Base-by-base conservation (phyloP, 345 rosid species). In the Camelina sativa region DNA sequence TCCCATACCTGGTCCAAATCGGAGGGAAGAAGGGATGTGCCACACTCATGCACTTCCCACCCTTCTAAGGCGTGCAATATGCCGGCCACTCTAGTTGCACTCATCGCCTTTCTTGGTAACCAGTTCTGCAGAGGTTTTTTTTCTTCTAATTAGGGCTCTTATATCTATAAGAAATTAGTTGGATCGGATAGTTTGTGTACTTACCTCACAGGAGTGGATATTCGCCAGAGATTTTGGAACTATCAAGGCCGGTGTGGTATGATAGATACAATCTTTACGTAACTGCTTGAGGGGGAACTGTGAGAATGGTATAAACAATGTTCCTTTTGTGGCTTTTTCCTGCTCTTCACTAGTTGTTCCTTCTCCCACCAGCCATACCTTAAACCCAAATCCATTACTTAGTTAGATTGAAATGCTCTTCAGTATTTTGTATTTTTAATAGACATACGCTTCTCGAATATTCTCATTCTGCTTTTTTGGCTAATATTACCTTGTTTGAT, bases 361-460 rank as follows among this genome's bases (percentile, higher is more conserved):
- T 76, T 85, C 93, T 76, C 91, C 93, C 38, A 86, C 84, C 53
- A 90, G 23, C 96, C 93, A 88, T 69, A 86, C 67, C 91, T 86
- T 72, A 30, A 30, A 30, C 19, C 44, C 16, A 11, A 69, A 40
- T 32, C 6, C 58, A 35, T 19, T 53, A 23, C 3, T 38, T 11
- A 3, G 20, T 56, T 56, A 7, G 5, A 55, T 58, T 47, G 47
- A 3, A 9, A 67, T 37, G 20, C 25, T 51, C 5, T 13, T 5
- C 16, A 43, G 2, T 43, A 13, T 11, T 40, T 4, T 3, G 12
- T 13, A 3, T 43, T 15, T 6, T 44, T 5, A 13, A 4, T 13
- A n/a, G n/a, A n/a, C n/a, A 15, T 41, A 41, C 5, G 50, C 50
- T 44, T 12, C 12, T 55, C 10, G 11, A 34, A 9, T 17, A 13